phyloP scores from a whole-genome alignment of 768 basidiomycete genomes.

The Lactifluus rugatus region DNA sequence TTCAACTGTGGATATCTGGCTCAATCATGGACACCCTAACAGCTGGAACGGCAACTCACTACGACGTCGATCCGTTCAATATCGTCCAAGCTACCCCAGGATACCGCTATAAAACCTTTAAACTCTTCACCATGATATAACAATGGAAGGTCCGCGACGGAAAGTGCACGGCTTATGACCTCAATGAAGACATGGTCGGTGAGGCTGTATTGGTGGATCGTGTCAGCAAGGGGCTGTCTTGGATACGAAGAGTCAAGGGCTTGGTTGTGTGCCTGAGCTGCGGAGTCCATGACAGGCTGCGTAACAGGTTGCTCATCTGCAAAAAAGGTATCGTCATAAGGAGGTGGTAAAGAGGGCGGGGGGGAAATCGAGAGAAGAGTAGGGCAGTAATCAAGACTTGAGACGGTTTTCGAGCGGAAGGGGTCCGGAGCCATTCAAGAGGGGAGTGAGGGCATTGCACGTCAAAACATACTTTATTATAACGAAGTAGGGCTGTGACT shows the following conservation, averaged over 20 bases:
- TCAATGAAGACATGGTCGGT: too few relatives aligned
- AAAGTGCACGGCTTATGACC: too few relatives aligned
- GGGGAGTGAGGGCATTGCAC: too few relatives aligned
- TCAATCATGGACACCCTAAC: background rate
- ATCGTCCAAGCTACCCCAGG: background rate
- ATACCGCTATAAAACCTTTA: background rate
- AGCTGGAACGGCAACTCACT: background rate
- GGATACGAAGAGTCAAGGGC: background rate
- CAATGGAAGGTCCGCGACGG: too few relatives aligned
- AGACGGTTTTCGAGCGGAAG: background rate
- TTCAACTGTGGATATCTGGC: background rate
- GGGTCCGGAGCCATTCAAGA: too few relatives aligned
- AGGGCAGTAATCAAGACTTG: background rate
- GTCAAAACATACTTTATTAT: too few relatives aligned
- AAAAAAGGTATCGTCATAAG: background rate
- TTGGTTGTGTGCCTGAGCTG: background rate
- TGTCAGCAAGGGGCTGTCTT: background rate
- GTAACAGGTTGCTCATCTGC: background rate
- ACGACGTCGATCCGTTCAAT: slow-evolving; percentile 11
- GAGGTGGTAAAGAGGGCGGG: background rate
- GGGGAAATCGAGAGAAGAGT: background rate
- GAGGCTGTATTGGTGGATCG: background rate
- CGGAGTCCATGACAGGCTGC: background rate
- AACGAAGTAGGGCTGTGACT: too few relatives aligned
- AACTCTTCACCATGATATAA: slow-evolving; percentile 9